Evolutionary conservation across 805 yeast genomes (phyloP).

Genomic region (Priceomyces fermenticarens): DNA sequence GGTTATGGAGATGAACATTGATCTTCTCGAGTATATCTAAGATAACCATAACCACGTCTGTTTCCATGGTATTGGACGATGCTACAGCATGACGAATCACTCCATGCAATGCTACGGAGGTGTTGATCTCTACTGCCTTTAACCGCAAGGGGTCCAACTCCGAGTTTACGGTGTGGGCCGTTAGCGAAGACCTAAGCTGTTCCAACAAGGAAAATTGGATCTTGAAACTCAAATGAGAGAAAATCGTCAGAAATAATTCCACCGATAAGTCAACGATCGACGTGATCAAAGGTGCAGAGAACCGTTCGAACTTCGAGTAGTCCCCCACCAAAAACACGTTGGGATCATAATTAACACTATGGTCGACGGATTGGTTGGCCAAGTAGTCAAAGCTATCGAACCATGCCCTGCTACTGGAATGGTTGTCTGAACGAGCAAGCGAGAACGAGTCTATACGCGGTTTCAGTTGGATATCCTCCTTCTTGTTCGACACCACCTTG

Average conservation of each 20-base stretch:
- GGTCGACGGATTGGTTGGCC: conserved; percentile 18
- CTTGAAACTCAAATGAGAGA: conserved; percentile 69
- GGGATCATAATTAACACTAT: conserved; percentile 35
- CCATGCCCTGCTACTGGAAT: conserved; percentile 23
- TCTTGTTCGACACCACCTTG: conserved; percentile 10
- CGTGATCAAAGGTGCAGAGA: conserved; percentile 26
- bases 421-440: background rate
- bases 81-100: conserved; percentile 23
- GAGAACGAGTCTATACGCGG: conserved; percentile 1
- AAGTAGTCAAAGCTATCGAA: conserved; percentile 26
- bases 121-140: conserved; percentile 57
- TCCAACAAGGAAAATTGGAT: conserved; percentile 89
- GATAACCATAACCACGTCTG: conserved; percentile 40
- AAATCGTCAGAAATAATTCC: conserved; percentile 66
- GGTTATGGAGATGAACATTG: conserved; percentile 28
- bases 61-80: conserved; percentile 19
- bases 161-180: conserved; percentile 23
- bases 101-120: conserved; percentile 62
- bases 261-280: conserved; percentile 72
- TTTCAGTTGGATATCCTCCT: background rate
- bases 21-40: conserved; percentile 50
- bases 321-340: conserved; percentile 19
- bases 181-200: conserved; percentile 56
- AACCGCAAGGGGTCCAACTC: conserved; percentile 26
- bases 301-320: conserved; percentile 22